Evolutionary conservation across 2,329 filamentous ascomycete species (phyloP).

Genomic region (Phyllachora maydis): DNA sequence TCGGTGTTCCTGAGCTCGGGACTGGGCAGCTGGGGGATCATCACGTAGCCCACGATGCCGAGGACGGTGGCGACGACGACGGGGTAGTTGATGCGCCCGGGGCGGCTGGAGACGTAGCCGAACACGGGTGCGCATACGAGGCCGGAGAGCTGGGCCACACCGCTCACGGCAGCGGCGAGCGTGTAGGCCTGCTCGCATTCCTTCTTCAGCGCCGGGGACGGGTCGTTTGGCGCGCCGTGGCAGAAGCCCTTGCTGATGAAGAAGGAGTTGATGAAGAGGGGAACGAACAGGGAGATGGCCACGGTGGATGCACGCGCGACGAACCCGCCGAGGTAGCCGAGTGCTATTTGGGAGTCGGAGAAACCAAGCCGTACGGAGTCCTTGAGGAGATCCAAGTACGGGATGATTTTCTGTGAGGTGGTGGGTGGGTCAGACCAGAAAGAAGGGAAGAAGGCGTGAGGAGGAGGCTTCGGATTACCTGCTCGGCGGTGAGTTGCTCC

Average conservation of each 20-base stretch:
- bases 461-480: too few species aligned
- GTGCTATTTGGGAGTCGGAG: conserved; percentile 54
- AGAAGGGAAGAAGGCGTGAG: too few species aligned
- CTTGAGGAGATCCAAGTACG: conserved; percentile 38
- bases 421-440: not conserved
- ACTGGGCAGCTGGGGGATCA: conserved; percentile 56
- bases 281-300: conserved; percentile 86
- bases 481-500: too few species aligned
- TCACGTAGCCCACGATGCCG: conserved; percentile 59
- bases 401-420: conserved; percentile 17
- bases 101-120: conserved; percentile 60
- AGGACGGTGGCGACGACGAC: conserved; percentile 49
- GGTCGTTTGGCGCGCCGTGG: conserved; percentile 39
- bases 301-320: conserved; percentile 89
- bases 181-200: conserved; percentile 77
- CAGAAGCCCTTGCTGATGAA: conserved; percentile 71
- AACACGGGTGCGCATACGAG: conserved; percentile 73
- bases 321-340: conserved; percentile 86
- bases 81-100: conserved; percentile 47
- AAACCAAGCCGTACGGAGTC: conserved; percentile 50
- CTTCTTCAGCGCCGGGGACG: conserved; percentile 57
- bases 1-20: conserved; percentile 49
- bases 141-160: conserved; percentile 71
- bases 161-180: conserved; percentile 69
- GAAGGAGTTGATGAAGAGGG: conserved; percentile 79